Percentiles rank a stretch among this genome's conserved stretches.
These are phyloP conservation scores for Herpotrichia juniperi DNA, from an alignment of 2,329 filamentous ascomycete genomes.

Conservation along the genomic window DNA sequence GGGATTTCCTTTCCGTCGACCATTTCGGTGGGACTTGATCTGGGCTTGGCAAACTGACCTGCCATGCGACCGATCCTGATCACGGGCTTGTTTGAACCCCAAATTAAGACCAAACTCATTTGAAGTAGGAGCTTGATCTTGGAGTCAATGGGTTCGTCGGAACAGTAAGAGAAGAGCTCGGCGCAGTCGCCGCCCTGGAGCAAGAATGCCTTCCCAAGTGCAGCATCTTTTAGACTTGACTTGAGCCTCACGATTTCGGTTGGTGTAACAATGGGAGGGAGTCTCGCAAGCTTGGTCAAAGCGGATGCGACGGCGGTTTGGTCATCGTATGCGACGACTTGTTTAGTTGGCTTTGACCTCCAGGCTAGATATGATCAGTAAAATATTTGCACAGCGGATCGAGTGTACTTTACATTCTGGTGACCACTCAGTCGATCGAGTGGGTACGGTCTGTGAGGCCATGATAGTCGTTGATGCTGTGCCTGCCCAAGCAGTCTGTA, in stretches of 20 bases:
- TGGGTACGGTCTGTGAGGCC: neutral
- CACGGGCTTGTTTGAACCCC: constrained; percentile 81
- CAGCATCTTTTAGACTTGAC: constrained; percentile 80
- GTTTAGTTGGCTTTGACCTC: constrained; percentile 79
- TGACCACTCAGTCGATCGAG: constrained; percentile 37
- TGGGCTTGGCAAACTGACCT: constrained; percentile 95
- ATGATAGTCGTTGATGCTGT: too few species aligned
- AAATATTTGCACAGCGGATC: neutral
- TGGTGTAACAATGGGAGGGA: constrained; percentile 81
- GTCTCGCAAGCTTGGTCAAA: constrained; percentile 66
- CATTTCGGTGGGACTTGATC: constrained; percentile 85
- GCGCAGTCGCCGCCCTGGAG: constrained; percentile 97
- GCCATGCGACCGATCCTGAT: constrained; percentile 96
- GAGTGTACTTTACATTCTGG: constrained; percentile 41
- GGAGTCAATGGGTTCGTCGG: constrained; percentile 84
- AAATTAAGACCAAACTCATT: constrained; percentile 95
- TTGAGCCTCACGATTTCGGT: constrained; percentile 82
- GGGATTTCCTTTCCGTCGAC: constrained; percentile 81
- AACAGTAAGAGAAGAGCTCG: constrained; percentile 96
- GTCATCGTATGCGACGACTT: constrained; percentile 74
- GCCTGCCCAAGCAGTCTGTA: too few species aligned
- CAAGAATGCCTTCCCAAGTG: constrained; percentile 87
- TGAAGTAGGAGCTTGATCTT: constrained; percentile 97
- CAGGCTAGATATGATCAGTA: constrained; percentile 60
- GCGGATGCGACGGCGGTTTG: constrained; percentile 64